Evolutionary conservation across 306 rosid genomes (phyloP), one percentile per base, ranked within the genome.

Genomic region (Crotalaria pallida): DNA sequence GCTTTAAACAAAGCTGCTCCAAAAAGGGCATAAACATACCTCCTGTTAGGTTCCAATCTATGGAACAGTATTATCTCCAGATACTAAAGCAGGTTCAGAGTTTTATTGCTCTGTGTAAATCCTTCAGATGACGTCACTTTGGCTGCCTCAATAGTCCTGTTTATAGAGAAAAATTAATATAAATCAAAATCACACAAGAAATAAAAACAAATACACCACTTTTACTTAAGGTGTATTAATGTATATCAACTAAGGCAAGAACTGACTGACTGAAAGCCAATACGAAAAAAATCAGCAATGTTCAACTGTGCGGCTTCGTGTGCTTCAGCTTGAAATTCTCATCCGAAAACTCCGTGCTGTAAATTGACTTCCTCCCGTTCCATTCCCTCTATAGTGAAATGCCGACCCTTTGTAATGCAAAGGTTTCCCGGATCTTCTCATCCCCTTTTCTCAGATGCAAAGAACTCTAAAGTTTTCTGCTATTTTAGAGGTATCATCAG

Each of bases 111-210:
- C 96, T 84, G 71, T 95, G 96, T 59, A 95, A 77, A 89, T 95
- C 99, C 84, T 89, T 95, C 79, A 95, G 68, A 84, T 95, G 99
- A 22, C 99, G 96, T 97, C 99, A 95, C 74, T 95, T 95, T 2
- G 99, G 99, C 79, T 91, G 96, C 79, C 97, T 87, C 40, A 67
- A 53, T 50, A 95, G 77, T 74, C 99, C 99, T 95, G 89, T n/a
- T n/a, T 78, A 83, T 29, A 51, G 6, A 24, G 49, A 61, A 48
- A 29, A 65, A 56, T 45, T 1, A 27, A 16, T 7, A 3, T 18
- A 1, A 22, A 18, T 65, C 58, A 71, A 17, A 16, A 40, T 66
- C 19, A 66, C 21, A 41, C 60, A 65, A 12, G 50, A 71, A 38
- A n/a, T n/a, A 40, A 65, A 40, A 59, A 65, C 10, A 11, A 71